Percentiles rank a stretch among this genome's conserved stretches.
These are phyloP conservation scores for Botryotinia convoluta DNA, from an alignment of 2,329 filamentous ascomycete species.

Conservation along the genomic window DNA sequence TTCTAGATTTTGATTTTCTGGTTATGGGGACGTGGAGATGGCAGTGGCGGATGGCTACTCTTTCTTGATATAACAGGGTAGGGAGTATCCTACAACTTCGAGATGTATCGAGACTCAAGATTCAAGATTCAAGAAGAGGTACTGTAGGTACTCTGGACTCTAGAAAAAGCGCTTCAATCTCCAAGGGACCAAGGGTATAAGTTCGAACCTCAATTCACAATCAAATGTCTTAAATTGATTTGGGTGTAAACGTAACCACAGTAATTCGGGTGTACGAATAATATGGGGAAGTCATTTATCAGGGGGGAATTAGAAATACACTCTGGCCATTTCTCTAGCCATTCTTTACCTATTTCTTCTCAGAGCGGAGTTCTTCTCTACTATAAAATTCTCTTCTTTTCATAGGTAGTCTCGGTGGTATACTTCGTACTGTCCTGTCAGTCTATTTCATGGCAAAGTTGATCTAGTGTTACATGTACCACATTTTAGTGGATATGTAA, in stretches of 20 bases:
- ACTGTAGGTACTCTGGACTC: neutral
- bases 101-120: neutral
- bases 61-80: neutral
- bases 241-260: conserved; percentile 4
- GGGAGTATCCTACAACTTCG: neutral
- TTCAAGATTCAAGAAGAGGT: neutral
- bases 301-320: neutral
- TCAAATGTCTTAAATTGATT: neutral
- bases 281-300: conserved; percentile 4
- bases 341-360: neutral
- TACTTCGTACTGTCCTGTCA: neutral
- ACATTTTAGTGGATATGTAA: conserved; percentile 1
- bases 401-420: neutral
- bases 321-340: neutral
- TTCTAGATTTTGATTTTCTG: neutral
- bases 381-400: neutral
- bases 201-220: neutral
- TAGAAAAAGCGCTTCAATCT: neutral
- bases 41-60: neutral
- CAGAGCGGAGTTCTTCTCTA: neutral
- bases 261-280: conserved; percentile 4
- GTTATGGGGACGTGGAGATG: neutral
- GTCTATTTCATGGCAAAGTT: neutral
- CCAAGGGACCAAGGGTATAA: neutral
- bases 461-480: neutral